Base-by-base conservation (phyloP, 306 rosid species). In the Phaseolus lunatus region DNA sequence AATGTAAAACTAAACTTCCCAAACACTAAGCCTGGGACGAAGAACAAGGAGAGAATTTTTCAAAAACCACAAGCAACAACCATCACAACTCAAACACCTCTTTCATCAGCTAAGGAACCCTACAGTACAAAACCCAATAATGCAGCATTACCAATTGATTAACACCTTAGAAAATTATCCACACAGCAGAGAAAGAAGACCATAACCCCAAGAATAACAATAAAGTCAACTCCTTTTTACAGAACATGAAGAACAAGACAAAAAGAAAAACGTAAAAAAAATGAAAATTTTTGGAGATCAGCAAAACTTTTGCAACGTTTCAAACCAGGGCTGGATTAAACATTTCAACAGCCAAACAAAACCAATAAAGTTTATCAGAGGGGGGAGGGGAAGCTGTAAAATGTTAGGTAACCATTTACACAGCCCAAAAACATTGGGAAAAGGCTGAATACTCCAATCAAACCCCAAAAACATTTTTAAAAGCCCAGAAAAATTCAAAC, bases 211-310 rank as follows among this genome's bases (percentile, higher is more conserved):
- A 67, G 58, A 48, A 70, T 5, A 43, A 48, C 61, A 78, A 76
- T n/a, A 84, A 85, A 85, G 87, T 81, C 89, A 85, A 72, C 85
- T 80, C 79, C 31, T 75, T 84, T 79, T 2, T 47, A 75, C 54
- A 81, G 5, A 62, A 52, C 23, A 33, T n/a, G 74, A 82, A 56
- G 29, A 72, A 73, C 54, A 69, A 72, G 69, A 69, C 22, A 77
- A 39, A 6, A 53, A 44, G 41, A 65, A 68, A 64, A n/a, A 26
- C 1, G n/a, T n/a, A n/a, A 53, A 8, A 33, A 39, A 20, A 65
- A 1, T 9, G 5, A 2, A 74, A 41, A 10, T 72, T 67, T 49
- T 24, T 29, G 26, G 74, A 78, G 88, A 86, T 84, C 89, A 77
- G 81, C 70, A 73, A 53, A 29, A 63, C 69, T 18, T 81, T 81